A percentile compares a stretch with the other conserved stretches of the same genome.
phyloP scores from a whole-genome alignment of 2,329 filamentous ascomycete genomes.

The Epichloe elymi region DNA sequence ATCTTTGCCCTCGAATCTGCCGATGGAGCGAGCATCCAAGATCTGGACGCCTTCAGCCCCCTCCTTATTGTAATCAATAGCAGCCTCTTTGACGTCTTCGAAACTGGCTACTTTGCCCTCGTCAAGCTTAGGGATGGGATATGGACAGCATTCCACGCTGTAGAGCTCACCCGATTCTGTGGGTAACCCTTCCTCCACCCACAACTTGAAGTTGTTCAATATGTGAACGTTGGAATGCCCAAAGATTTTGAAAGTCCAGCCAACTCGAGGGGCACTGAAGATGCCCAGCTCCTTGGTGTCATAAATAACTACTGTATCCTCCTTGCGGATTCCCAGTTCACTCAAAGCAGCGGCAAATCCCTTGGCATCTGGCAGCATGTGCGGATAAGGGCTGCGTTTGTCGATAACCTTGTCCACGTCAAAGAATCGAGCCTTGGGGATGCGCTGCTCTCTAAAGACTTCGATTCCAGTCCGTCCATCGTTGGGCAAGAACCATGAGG shows the following conservation, averaged over 20 bases:
- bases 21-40: conserved; percentile 69
- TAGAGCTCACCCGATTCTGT: conserved; percentile 68
- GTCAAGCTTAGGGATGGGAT: conserved; percentile 50
- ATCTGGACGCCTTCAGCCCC: conserved; percentile 71
- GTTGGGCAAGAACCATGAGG: conserved; percentile 93
- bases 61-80: conserved; percentile 69
- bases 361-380: conserved; percentile 81
- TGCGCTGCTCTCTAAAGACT: conserved; percentile 68
- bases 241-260: conserved; percentile 85
- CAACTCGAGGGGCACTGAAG: conserved; percentile 85
- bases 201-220: conserved; percentile 91
- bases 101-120: conserved; percentile 60
- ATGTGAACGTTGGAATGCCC: conserved; percentile 82
- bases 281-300: conserved; percentile 85
- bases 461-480: conserved; percentile 71
- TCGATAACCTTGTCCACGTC: conserved; percentile 90
- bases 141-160: conserved; percentile 50
- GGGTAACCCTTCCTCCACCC: conserved; percentile 72
- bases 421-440: conserved; percentile 88
- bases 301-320: conserved; percentile 89
- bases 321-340: conserved; percentile 69
- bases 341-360: conserved; percentile 82
- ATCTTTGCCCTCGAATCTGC: conserved; percentile 69
- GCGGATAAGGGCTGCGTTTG: conserved; percentile 75
- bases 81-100: conserved; percentile 69